These are phyloP conservation scores for Pachyrhizus erosus DNA, from an alignment of 306 rosid species.

Conservation along the genomic window DNA sequence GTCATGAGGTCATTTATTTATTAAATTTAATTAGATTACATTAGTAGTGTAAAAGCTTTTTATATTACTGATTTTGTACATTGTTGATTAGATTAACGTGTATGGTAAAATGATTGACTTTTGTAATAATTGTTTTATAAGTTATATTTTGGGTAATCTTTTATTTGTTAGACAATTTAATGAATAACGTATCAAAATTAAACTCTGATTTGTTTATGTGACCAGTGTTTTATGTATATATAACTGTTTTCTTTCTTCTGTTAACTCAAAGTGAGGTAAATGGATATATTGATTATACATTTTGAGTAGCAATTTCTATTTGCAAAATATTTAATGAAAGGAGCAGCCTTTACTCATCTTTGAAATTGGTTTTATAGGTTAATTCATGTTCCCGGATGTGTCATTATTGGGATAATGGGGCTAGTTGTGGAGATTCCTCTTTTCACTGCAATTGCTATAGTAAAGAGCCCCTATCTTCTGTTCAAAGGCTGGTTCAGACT, in stretches of 20 bases:
- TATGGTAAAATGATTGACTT: no score
- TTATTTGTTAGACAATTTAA: no score
- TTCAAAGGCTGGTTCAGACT: conserved; percentile 84
- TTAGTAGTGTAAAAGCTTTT: not conserved
- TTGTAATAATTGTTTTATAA: no score
- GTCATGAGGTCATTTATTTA: not conserved
- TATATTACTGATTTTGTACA: no score
- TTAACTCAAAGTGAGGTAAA: not conserved
- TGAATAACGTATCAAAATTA: not conserved
- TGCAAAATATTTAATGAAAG: not conserved
- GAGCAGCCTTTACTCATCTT: not conserved
- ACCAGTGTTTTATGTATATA: not conserved
- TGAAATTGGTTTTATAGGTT: conserved; percentile 59
- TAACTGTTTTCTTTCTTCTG: not conserved
- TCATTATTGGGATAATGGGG: conserved; percentile 68
- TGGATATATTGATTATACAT: not conserved
- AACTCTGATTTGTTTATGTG: not conserved
- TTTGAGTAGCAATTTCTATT: not conserved
- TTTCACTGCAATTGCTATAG: conserved; percentile 71
- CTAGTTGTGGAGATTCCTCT: conserved; percentile 69
- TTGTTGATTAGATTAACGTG: no score
- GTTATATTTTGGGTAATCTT: not conserved
- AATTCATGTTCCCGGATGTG: conserved; percentile 78
- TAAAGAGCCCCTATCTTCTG: conserved; percentile 78
- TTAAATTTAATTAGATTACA: not conserved